Evolutionary conservation across 2,329 filamentous ascomycete species (phyloP).

Genomic region (Didymosphaeria variabile): DNA sequence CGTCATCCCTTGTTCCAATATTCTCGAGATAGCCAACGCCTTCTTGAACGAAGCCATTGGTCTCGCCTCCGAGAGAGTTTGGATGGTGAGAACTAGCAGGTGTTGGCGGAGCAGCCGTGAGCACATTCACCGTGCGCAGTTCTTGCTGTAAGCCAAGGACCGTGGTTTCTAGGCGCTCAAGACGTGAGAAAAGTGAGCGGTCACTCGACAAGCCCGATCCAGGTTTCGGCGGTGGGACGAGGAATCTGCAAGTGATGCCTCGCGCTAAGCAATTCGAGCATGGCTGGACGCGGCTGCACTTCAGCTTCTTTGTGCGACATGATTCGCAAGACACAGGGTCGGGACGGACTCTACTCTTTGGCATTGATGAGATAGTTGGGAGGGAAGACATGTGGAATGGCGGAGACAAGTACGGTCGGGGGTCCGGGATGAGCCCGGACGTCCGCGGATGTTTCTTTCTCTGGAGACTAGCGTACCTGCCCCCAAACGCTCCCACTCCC

Average conservation of each 20-base stretch:
- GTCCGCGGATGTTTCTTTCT: not conserved
- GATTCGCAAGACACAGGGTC: slow-evolving; percentile 17
- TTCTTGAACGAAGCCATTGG: no score
- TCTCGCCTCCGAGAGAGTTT: not conserved
- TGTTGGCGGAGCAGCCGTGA: not conserved
- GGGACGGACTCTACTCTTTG: not conserved
- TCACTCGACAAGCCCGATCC: not conserved
- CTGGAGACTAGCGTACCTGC: not conserved
- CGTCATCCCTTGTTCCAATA: slow-evolving; percentile 3
- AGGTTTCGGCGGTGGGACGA: not conserved
- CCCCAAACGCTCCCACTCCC: not conserved
- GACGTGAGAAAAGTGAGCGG: not conserved
- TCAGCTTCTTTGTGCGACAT: slow-evolving; percentile 18
- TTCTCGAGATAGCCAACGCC: not conserved
- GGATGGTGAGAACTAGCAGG: no score
- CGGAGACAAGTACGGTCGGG: not conserved
- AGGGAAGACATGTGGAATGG: not conserved
- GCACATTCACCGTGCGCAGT: not conserved
- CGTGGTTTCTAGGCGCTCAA: not conserved
- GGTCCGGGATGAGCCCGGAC: not conserved
- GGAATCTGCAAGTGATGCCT: slow-evolving; percentile 9
- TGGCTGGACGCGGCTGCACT: slow-evolving; percentile 16
- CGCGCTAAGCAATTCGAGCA: slow-evolving; percentile 19
- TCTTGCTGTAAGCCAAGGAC: not conserved
- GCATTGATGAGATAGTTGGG: not conserved